Conservation (phyloP, 2,329 filamentous ascomycete species). For the Eurotiales sp. region DNA sequence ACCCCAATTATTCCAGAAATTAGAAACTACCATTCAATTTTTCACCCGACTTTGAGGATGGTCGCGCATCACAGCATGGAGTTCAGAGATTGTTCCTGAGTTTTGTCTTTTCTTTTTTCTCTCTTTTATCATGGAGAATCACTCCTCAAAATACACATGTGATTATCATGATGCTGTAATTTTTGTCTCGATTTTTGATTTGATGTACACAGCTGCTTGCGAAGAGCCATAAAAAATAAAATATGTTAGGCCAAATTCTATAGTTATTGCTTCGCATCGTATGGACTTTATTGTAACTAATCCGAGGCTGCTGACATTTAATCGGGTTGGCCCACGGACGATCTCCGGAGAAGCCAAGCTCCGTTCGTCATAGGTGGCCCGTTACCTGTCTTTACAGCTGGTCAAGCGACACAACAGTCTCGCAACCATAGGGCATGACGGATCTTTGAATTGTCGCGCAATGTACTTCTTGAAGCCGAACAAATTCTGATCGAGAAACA, state of each 20-base stretch:
- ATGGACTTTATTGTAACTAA: too few relatives aligned
- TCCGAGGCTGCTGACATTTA: not conserved
- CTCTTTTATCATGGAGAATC: constrained; percentile 3
- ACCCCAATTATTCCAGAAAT: not conserved
- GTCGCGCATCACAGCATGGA: constrained; percentile 23
- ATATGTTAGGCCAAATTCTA: constrained; percentile 3
- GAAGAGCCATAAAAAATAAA: constrained; percentile 2
- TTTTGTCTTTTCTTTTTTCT: constrained; percentile 6
- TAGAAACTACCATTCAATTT: constrained; percentile 20
- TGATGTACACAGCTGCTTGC: constrained; percentile 14
- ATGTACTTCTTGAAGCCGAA: constrained; percentile 11
- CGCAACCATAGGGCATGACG: not conserved
- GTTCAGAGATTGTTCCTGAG: constrained; percentile 18
- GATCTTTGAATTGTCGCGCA: constrained; percentile 3
- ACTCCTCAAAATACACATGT: constrained; percentile 3
- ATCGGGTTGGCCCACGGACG: not conserved
- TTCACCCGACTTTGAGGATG: constrained; percentile 14
- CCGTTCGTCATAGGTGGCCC: constrained; percentile 16
- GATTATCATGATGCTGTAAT: constrained; percentile 9
- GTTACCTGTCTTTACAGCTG: not conserved
- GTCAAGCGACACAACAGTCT: not conserved
- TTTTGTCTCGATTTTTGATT: constrained; percentile 12
- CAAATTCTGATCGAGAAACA: constrained; percentile 23
- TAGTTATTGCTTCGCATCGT: too few relatives aligned
- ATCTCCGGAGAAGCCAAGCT: not conserved